phyloP scores from a whole-genome alignment of 2,329 filamentous ascomycete species.

The Phialocephala subalpina region DNA sequence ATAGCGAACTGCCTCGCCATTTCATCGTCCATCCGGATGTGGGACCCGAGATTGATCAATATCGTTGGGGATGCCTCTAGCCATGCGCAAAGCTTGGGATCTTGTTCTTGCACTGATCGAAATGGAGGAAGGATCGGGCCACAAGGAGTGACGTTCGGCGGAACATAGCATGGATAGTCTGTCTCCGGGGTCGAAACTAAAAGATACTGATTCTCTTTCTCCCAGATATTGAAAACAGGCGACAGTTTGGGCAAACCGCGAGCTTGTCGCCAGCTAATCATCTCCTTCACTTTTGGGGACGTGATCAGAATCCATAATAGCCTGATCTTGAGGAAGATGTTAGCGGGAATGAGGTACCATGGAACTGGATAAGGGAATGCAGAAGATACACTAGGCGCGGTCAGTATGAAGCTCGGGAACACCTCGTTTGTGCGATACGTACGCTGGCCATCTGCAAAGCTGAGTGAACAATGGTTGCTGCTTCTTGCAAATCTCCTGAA shows the following conservation, averaged over 20 bases:
- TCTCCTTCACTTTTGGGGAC: conserved; percentile 31
- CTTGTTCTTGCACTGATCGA: conserved; percentile 46
- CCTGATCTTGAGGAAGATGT: conserved; percentile 49
- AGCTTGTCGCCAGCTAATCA: conserved; percentile 39
- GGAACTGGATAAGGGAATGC: conserved; percentile 56
- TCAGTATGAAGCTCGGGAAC: conserved; percentile 38
- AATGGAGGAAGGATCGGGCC: conserved; percentile 54
- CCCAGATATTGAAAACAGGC: conserved; percentile 41
- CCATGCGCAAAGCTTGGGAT: conserved; percentile 54
- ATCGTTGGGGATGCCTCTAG: conserved; percentile 52
- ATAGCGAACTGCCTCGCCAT: conserved; percentile 50
- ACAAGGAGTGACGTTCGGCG: conserved; percentile 51
- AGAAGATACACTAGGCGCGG: conserved; percentile 49
- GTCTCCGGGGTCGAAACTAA: conserved; percentile 34
- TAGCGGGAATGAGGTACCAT: conserved; percentile 50
- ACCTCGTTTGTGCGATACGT: conserved; percentile 36
- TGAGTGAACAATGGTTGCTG: conserved; percentile 48
- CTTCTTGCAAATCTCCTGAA: conserved; percentile 50
- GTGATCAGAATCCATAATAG: conserved; percentile 34
- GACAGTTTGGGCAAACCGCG: conserved; percentile 36
- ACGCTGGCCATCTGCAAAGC: conserved; percentile 51
- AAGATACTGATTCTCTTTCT: conserved; percentile 41
- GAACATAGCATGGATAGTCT: conserved; percentile 49
- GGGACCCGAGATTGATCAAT: conserved; percentile 57
- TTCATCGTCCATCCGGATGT: conserved; percentile 26